These are phyloP conservation scores for Juglanconis oblonga DNA, from an alignment of 2,329 filamentous ascomycete species.

Conservation along the genomic window DNA sequence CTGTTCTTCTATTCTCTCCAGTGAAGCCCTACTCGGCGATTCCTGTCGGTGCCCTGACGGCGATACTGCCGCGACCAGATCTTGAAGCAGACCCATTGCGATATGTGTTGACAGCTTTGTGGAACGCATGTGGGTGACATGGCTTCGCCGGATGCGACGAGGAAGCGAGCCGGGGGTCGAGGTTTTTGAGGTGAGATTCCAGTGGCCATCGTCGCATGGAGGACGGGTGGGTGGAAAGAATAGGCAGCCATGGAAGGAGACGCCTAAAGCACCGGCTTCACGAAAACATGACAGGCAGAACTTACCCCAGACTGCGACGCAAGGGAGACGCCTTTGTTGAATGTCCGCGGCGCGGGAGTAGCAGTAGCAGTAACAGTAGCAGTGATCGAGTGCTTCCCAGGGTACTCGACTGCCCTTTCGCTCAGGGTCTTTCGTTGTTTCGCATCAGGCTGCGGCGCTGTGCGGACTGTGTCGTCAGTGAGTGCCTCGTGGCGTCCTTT, in stretches of 20 bases:
- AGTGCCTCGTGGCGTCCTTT: conserved; percentile 7
- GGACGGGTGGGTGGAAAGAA: too few species aligned
- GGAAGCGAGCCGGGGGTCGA: background rate
- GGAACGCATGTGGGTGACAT: background rate
- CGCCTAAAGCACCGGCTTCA: background rate
- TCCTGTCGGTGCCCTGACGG: background rate
- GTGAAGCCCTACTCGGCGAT: background rate
- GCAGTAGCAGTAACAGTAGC: background rate
- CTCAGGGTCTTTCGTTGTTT: conserved; percentile 57
- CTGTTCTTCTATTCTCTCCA: background rate
- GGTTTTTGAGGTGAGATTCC: background rate
- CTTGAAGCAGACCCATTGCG: background rate
- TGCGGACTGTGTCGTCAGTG: conserved; percentile 18
- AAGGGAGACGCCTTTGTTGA: conserved; percentile 44
- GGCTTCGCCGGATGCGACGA: background rate
- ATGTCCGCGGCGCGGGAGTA: conserved; percentile 38
- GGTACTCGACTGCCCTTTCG: conserved; percentile 53
- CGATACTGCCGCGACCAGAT: background rate
- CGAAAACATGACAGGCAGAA: conserved; percentile 5
- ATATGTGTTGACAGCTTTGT: background rate
- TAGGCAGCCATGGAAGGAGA: background rate
- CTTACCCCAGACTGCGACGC: conserved; percentile 22
- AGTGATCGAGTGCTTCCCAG: conserved; percentile 28
- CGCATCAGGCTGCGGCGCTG: conserved; percentile 52
- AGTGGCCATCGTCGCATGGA: too few species aligned